Evolutionary conservation across 2,329 filamentous ascomycete genomes (phyloP).

Genomic region (Diplodia intermedia): DNA sequence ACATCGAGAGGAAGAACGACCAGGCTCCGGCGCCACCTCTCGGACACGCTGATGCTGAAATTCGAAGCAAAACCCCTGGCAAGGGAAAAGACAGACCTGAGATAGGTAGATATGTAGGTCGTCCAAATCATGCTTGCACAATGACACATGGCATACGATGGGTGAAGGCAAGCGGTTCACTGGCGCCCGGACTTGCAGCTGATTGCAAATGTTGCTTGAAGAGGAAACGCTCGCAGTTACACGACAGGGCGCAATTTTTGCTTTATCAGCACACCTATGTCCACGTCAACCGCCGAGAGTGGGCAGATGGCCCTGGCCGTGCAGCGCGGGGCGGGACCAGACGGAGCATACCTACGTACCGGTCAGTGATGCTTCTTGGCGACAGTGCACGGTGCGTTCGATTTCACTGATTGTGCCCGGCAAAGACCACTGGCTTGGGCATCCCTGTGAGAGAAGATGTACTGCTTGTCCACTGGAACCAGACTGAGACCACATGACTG

Average conservation of each 20-base stretch:
- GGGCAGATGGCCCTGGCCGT: background rate
- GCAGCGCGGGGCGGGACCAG: slow-evolving; percentile 5
- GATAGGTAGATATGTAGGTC: slow-evolving; percentile 12
- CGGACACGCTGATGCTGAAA: background rate
- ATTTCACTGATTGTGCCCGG: background rate
- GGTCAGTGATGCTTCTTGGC: background rate
- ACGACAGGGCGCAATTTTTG: background rate
- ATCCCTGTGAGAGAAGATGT: background rate
- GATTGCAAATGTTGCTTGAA: background rate
- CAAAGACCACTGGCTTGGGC: background rate
- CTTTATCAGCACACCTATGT: slow-evolving; percentile 7
- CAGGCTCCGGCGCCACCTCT: background rate
- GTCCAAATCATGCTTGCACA: slow-evolving; percentile 10
- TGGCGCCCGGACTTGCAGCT: background rate
- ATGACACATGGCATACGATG: background rate
- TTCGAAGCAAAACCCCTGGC: background rate
- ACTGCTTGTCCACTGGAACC: background rate
- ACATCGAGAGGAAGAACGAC: background rate
- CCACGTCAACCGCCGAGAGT: background rate
- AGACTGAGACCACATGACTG: background rate
- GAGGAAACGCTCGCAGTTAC: background rate
- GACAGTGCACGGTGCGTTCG: background rate
- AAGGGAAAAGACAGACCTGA: background rate
- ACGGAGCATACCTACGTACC: background rate
- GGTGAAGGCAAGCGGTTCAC: background rate